Percentiles rank a stretch among this genome's conserved stretches.
phyloP scores from a whole-genome alignment of 495 filamentous ascomycete genomes.

The Xylaria nigripes region DNA sequence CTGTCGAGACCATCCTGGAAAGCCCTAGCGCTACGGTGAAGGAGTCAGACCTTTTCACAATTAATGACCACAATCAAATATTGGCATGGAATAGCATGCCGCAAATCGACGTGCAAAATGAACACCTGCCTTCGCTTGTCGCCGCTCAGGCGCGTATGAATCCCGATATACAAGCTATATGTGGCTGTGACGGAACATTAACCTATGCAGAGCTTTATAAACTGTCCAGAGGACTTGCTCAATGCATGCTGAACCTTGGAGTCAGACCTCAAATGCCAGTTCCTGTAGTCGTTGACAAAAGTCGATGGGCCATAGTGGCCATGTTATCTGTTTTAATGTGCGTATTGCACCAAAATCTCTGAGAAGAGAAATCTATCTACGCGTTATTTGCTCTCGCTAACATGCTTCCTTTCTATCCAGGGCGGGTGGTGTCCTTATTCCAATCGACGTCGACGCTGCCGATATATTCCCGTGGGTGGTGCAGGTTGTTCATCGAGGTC shows the following conservation, averaged over 20 bases:
- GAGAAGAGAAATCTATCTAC: not conserved
- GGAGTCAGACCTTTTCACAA: constrained; percentile 36
- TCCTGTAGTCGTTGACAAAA: constrained; percentile 40
- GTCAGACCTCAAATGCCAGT: constrained; percentile 36
- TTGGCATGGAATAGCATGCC: constrained; percentile 34
- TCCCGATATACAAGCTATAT: constrained; percentile 35
- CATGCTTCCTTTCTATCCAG: constrained; percentile 13
- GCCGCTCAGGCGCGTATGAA: constrained; percentile 25
- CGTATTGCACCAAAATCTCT: not conserved
- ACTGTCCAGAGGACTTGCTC: constrained; percentile 31
- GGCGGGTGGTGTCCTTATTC: constrained; percentile 37
- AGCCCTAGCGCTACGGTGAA: constrained; percentile 27
- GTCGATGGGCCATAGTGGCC: constrained; percentile 36
- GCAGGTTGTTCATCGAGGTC: constrained; percentile 30
- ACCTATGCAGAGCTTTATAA: constrained; percentile 36
- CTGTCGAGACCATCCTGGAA: constrained; percentile 34
- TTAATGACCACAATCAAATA: constrained; percentile 37
- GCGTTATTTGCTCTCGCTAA: not conserved
- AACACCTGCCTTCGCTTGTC: constrained; percentile 31
- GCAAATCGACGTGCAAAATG: constrained; percentile 20
- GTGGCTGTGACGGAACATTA: constrained; percentile 37
- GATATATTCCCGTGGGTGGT: constrained; percentile 35
- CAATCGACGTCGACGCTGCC: constrained; percentile 34
- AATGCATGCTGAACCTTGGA: constrained; percentile 34
- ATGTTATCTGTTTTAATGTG: constrained; percentile 42